These are phyloP conservation scores for Rauvolfia tetraphylla DNA, from an alignment of 257 asterid species.

Conservation along the genomic window DNA sequence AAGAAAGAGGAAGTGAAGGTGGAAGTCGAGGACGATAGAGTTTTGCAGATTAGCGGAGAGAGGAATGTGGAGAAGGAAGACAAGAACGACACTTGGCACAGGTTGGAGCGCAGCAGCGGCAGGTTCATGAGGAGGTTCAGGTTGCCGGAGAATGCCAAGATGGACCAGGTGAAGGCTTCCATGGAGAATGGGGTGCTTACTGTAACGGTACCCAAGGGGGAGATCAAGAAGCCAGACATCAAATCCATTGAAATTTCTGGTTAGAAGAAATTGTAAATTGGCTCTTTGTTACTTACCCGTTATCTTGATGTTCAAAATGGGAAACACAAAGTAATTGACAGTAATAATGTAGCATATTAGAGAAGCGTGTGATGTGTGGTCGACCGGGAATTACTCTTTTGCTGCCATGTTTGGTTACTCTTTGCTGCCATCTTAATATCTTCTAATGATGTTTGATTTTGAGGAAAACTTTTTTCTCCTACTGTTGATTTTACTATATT, in stretches of 20 bases:
- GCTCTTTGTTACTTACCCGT: not conserved
- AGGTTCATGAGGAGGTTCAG: conserved; percentile 18
- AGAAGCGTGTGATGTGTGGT: too few relatives aligned
- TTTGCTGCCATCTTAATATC: too few relatives aligned
- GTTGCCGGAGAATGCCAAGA: conserved; percentile 18
- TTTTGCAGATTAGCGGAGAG: conserved; percentile 20
- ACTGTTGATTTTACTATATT: too few relatives aligned
- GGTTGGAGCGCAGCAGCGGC: conserved; percentile 23
- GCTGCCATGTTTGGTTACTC: too few relatives aligned
- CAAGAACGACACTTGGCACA: conserved; percentile 20
- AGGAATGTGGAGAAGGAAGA: conserved; percentile 27
- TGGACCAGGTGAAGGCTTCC: conserved; percentile 11
- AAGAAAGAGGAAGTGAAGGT: conserved; percentile 22
- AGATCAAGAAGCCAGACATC: conserved; percentile 16
- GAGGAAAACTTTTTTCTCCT: too few relatives aligned
- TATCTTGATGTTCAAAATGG: not conserved
- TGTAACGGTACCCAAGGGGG: conserved; percentile 16
- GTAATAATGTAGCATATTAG: too few relatives aligned
- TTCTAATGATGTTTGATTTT: too few relatives aligned
- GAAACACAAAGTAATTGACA: too few relatives aligned
- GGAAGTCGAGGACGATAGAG: conserved; percentile 14
- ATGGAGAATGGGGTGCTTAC: conserved; percentile 24
- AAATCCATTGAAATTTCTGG: conserved; percentile 23
- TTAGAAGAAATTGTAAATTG: not conserved
- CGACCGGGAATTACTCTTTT: too few relatives aligned